These are phyloP conservation scores for Nicotiana knightiana DNA, from an alignment of 257 asterid species.

Conservation along the genomic window DNA sequence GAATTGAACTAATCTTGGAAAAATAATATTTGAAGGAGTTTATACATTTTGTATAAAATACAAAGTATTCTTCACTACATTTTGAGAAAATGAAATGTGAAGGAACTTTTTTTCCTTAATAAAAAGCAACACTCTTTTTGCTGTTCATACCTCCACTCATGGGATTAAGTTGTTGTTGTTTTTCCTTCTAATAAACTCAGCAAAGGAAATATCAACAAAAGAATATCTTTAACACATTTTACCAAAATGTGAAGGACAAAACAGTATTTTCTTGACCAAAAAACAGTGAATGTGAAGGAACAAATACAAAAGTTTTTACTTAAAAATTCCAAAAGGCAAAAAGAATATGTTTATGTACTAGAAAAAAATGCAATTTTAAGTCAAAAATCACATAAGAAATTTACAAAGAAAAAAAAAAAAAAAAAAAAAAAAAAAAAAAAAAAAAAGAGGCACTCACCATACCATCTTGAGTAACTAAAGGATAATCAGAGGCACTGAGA, in stretches of 20 bases:
- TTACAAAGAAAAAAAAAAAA: too few relatives aligned
- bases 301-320: too few relatives aligned
- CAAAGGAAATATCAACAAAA: not conserved
- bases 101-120: not conserved
- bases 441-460: conserved; percentile 55
- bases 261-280: too few relatives aligned
- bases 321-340: too few relatives aligned
- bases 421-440: not conserved
- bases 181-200: not conserved
- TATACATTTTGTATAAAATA: not conserved
- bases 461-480: conserved; percentile 96
- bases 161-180: too few relatives aligned
- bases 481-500: conserved; percentile 93
- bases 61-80: not conserved
- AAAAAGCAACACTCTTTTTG: too few relatives aligned
- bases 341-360: too few relatives aligned
- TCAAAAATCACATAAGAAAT: too few relatives aligned
- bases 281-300: too few relatives aligned
- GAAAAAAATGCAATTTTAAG: too few relatives aligned
- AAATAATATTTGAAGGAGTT: not conserved
- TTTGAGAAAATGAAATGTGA: not conserved
- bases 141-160: too few relatives aligned
- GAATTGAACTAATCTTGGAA: not conserved
- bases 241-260: not conserved
- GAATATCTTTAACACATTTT: not conserved